Evolutionary conservation across 1,284 basidiomycete genomes (phyloP).

Genomic region (Phylloboletellus chloephorus): DNA sequence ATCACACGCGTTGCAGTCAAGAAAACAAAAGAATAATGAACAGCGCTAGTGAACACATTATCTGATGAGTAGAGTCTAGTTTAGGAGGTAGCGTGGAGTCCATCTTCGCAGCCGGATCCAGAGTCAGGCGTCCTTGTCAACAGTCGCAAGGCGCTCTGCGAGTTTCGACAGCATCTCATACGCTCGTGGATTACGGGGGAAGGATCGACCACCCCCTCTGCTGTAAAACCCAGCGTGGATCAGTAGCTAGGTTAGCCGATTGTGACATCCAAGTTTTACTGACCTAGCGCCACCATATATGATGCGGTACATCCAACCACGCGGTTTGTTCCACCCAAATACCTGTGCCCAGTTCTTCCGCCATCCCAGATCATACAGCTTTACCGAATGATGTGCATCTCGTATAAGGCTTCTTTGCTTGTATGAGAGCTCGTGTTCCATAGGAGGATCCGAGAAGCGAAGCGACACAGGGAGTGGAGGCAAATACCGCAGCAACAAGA

Average conservation of each 20-base stretch:
- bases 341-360: slow-evolving; percentile 64
- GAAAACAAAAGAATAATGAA: slow-evolving; percentile 12
- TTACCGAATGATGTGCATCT: slow-evolving; percentile 60
- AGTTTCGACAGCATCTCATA: slow-evolving; percentile 59
- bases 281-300: slow-evolving; percentile 60
- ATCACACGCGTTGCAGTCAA: not conserved
- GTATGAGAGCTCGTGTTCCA: slow-evolving; percentile 73
- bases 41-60: slow-evolving; percentile 12
- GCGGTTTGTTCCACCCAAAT: slow-evolving; percentile 49
- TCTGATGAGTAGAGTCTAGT: slow-evolving; percentile 3
- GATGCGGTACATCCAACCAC: slow-evolving; percentile 49
- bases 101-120: not conserved
- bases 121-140: slow-evolving; percentile 42
- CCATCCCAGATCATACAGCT: slow-evolving; percentile 76
- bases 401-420: slow-evolving; percentile 64
- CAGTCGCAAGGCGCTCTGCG: slow-evolving; percentile 52
- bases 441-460: slow-evolving; percentile 56
- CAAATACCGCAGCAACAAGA: slow-evolving; percentile 64
- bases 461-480: slow-evolving; percentile 51
- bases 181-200: slow-evolving; percentile 59
- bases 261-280: slow-evolving; percentile 25
- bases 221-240: slow-evolving; percentile 32
- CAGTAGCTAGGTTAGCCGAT: slow-evolving; percentile 1
- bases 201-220: slow-evolving; percentile 59
- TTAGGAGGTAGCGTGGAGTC: slow-evolving; percentile 1